A percentile compares a stretch with the other conserved stretches of the same genome.
phyloP scores from a whole-genome alignment of 345 rosid genomes.

The Salix caprea region DNA sequence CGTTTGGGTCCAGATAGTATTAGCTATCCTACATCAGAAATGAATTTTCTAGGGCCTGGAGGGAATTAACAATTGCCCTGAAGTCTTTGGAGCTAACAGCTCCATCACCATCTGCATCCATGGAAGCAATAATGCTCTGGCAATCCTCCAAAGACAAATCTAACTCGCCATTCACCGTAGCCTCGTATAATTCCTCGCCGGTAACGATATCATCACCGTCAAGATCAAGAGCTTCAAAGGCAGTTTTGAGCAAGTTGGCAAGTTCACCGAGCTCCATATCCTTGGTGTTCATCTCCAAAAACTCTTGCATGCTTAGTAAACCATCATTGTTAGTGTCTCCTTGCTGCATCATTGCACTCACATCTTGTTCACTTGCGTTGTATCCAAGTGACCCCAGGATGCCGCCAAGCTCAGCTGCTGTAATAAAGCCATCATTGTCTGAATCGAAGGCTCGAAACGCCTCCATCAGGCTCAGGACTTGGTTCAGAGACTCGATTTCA shows the following conservation, averaged over 20 bases:
- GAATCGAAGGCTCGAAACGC: conserved; percentile 61
- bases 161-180: conserved; percentile 18
- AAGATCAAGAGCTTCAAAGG: conserved; percentile 31
- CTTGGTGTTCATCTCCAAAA: conserved; percentile 59
- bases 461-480: conserved; percentile 43
- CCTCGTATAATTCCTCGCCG: conserved; percentile 35
- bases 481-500: conserved; percentile 44
- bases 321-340: conserved; percentile 53
- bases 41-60: conserved; percentile 16
- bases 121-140: conserved; percentile 33
- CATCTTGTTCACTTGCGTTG: conserved; percentile 41
- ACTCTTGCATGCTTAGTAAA: conserved; percentile 48
- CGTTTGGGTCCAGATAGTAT: neutral
- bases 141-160: conserved; percentile 34
- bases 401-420: conserved; percentile 53
- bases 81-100: conserved; percentile 41
- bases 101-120: conserved; percentile 57
- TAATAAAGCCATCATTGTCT: conserved; percentile 51
- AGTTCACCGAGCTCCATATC: conserved; percentile 41
- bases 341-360: conserved; percentile 46
- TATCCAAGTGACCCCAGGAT: conserved; percentile 51
- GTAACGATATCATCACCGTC: conserved; percentile 30
- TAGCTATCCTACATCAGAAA: neutral
- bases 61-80: conserved; percentile 29
- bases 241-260: conserved; percentile 22